A percentile compares a stretch with the other conserved stretches of the same genome.
These are phyloP conservation scores for Aspergillus sergii DNA, from an alignment of 2,329 filamentous ascomycete genomes.

Conservation along the genomic window DNA sequence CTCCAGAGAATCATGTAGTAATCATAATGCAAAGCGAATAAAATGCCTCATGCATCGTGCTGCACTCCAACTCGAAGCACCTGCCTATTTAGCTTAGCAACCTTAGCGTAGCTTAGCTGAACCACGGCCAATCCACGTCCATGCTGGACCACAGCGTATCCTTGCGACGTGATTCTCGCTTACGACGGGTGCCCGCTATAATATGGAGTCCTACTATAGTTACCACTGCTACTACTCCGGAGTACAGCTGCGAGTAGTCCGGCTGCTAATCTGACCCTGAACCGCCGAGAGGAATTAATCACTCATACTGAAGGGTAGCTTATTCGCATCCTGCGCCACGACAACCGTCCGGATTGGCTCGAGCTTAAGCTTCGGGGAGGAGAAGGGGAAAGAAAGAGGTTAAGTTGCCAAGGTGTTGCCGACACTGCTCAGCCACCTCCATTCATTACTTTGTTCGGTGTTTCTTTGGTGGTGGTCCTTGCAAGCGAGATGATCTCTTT, in stretches of 20 bases:
- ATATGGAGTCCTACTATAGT: neutral
- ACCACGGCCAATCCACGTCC: neutral
- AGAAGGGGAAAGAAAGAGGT: neutral
- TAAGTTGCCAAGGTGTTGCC: neutral
- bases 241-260: too few species aligned
- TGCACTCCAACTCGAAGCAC: neutral
- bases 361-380: constrained; percentile 7
- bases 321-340: constrained; percentile 6
- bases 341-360: constrained; percentile 4
- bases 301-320: neutral
- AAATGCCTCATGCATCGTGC: neutral
- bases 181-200: neutral
- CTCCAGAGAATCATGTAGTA: neutral
- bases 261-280: neutral
- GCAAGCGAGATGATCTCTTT: neutral
- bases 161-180: neutral
- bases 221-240: too few species aligned
- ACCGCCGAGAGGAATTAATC: neutral
- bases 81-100: constrained; percentile 7
- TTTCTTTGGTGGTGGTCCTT: constrained; percentile 1
- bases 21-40: neutral
- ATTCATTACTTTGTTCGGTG: constrained; percentile 3
- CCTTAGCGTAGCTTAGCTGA: constrained; percentile 6
- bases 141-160: neutral
- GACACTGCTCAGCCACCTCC: neutral